These are phyloP conservation scores for Coniochaeta sp. DNA, from an alignment of 2,329 filamentous ascomycete species.

Conservation along the genomic window DNA sequence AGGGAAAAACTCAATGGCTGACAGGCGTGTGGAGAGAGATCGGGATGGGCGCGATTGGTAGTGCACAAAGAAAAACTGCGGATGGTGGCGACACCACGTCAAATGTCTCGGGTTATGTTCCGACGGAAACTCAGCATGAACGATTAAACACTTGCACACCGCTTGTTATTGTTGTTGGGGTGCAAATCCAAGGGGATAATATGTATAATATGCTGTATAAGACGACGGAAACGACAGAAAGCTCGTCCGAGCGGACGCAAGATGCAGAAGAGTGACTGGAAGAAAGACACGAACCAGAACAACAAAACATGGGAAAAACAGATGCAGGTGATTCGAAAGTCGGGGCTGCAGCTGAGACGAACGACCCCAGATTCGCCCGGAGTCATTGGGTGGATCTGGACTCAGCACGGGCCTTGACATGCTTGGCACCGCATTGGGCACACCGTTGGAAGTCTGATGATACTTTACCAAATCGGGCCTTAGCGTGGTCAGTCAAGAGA, in stretches of 20 bases:
- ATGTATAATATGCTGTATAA: not conserved
- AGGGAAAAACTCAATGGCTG: not conserved
- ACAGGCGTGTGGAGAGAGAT: not conserved
- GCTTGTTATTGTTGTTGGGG: not conserved
- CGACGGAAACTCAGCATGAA: not conserved
- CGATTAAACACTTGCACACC: not conserved
- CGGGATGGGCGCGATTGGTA: not conserved
- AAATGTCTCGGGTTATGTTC: not conserved
- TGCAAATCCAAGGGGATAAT: not conserved
- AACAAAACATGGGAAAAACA: constrained; percentile 2
- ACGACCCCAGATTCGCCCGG: not conserved
- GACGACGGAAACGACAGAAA: not conserved
- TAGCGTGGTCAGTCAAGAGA: not conserved
- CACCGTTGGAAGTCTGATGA: not conserved
- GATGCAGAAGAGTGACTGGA: not conserved
- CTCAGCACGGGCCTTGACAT: not conserved
- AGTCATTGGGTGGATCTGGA: not conserved
- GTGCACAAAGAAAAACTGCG: not conserved
- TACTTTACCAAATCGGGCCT: not conserved
- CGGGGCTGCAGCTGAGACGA: constrained; percentile 1
- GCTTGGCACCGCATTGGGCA: not conserved
- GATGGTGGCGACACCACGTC: not conserved
- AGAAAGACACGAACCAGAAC: not conserved
- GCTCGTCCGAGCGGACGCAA: not conserved
- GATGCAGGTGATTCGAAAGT: constrained; percentile 1